Evolutionary conservation across 768 basidiomycete genomes (phyloP).

Genomic region (Phlegmacium glaucopus): DNA sequence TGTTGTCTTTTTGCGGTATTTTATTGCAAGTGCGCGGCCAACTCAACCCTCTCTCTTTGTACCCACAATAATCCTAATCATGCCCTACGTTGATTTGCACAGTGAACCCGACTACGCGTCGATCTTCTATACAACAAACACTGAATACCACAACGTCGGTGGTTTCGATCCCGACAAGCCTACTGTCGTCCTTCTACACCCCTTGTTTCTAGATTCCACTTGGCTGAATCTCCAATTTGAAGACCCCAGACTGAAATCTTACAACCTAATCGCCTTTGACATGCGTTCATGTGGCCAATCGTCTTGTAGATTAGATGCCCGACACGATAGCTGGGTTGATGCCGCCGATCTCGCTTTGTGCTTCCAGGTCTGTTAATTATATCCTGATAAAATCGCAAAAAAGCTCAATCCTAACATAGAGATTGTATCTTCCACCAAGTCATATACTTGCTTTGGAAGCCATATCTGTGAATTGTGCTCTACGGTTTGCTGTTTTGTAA

Average conservation of each 20-base stretch:
- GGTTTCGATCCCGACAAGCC: conserved; percentile 65
- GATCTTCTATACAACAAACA: conserved; percentile 71
- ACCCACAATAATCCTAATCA: conserved; percentile 19
- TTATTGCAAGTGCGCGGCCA: too few relatives aligned
- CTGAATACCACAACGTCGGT: conserved; percentile 53
- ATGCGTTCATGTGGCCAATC: conserved; percentile 63
- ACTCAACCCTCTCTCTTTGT: too few relatives aligned
- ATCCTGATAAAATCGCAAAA: neutral
- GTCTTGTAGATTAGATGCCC: conserved; percentile 44
- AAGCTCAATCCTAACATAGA: conserved; percentile 29
- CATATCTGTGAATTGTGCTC: conserved; percentile 50
- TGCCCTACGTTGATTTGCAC: conserved; percentile 70
- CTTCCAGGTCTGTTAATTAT: conserved; percentile 45
- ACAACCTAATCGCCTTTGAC: conserved; percentile 77
- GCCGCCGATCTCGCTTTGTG: conserved; percentile 74
- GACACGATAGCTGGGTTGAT: conserved; percentile 74
- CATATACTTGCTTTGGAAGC: conserved; percentile 73
- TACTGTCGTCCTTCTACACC: conserved; percentile 65
- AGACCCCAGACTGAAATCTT: conserved; percentile 58
- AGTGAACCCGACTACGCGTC: conserved; percentile 64
- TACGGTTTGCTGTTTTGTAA: conserved; percentile 65
- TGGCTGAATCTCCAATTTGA: conserved; percentile 69
- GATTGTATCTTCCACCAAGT: conserved; percentile 59
- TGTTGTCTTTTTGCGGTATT: too few relatives aligned
- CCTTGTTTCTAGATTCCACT: conserved; percentile 61